phyloP scores from a whole-genome alignment of 2,329 filamentous ascomycete species.

The Verticillium klebahnii region DNA sequence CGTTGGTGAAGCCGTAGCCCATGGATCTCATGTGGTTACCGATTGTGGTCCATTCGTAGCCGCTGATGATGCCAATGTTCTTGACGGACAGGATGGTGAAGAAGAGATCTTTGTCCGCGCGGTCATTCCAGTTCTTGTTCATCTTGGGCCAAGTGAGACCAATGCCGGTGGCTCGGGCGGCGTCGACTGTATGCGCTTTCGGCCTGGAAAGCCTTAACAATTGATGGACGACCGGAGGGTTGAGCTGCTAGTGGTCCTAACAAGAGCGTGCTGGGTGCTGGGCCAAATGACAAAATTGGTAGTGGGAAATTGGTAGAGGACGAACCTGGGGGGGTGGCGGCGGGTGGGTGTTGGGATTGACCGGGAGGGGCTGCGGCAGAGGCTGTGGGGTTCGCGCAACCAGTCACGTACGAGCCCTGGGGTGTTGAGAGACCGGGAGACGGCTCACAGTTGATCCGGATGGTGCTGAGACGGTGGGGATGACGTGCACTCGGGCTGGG shows the following conservation, averaged over 20 bases:
- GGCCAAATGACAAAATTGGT: constrained; percentile 34
- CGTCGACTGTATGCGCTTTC: constrained; percentile 5
- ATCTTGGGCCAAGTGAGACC: constrained; percentile 29
- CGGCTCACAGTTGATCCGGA: background rate
- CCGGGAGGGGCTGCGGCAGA: background rate
- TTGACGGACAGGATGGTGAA: constrained; percentile 59
- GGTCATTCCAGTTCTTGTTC: constrained; percentile 58
- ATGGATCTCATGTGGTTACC: constrained; percentile 55
- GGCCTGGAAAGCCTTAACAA: constrained; percentile 12
- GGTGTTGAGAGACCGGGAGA: background rate
- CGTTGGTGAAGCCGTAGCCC: constrained; percentile 60
- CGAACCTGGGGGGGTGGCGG: constrained; percentile 4
- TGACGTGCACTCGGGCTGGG: too few species aligned
- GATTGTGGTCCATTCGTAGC: constrained; percentile 57
- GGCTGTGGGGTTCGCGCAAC: background rate
- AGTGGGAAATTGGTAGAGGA: constrained; percentile 30
- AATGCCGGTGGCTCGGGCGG: constrained; percentile 1
- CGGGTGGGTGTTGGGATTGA: constrained; percentile 8
- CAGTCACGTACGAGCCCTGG: too few species aligned
- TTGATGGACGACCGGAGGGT: constrained; percentile 3
- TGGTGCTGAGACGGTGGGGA: background rate
- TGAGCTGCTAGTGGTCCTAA: constrained; percentile 27
- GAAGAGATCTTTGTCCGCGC: constrained; percentile 59
- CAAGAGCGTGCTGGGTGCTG: constrained; percentile 19
- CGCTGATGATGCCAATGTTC: constrained; percentile 60